phyloP scores from a whole-genome alignment of 495 filamentous ascomycete genomes.

The Chaetomidium leptoderma region DNA sequence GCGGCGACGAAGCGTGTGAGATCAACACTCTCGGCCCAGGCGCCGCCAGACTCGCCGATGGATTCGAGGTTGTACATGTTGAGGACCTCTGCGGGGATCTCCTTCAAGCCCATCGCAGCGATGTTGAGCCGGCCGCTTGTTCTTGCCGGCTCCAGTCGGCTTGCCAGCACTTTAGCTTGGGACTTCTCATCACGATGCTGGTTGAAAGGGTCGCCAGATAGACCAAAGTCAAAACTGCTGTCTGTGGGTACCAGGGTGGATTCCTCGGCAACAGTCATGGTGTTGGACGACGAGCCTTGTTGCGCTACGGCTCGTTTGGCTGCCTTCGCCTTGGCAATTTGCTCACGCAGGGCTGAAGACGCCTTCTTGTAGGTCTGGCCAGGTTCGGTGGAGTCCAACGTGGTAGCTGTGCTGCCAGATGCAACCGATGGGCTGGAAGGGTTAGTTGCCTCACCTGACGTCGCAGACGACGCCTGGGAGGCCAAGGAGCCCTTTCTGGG shows the following conservation, averaged over 20 bases:
- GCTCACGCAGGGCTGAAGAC: slow-evolving; percentile 77
- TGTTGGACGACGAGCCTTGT: slow-evolving; percentile 35
- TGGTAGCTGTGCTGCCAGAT: slow-evolving; percentile 36
- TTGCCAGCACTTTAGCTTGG: slow-evolving; percentile 62
- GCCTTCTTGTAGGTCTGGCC: slow-evolving; percentile 54
- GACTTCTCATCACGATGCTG: slow-evolving; percentile 56
- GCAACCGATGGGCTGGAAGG: slow-evolving; percentile 35
- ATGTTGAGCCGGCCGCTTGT: slow-evolving; percentile 85
- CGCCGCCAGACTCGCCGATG: slow-evolving; percentile 47
- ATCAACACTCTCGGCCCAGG: slow-evolving; percentile 94
- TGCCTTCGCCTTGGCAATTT: slow-evolving; percentile 91
- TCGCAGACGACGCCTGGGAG: slow-evolving; percentile 46
- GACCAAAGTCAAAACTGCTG: slow-evolving; percentile 52
- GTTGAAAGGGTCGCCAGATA: slow-evolving; percentile 61
- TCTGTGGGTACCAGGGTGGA: slow-evolving; percentile 45
- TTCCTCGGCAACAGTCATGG: slow-evolving; percentile 29
- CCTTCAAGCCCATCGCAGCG: slow-evolving; percentile 71
- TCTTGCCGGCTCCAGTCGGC: slow-evolving; percentile 70
- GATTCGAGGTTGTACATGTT: slow-evolving; percentile 80
- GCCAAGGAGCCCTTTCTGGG: slow-evolving; percentile 39
- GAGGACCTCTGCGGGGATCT: slow-evolving; percentile 79
- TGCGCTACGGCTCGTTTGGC: slow-evolving; percentile 59
- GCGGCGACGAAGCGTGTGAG: slow-evolving; percentile 83
- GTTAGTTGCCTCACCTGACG: slow-evolving; percentile 45
- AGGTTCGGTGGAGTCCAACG: slow-evolving; percentile 37